Evolutionary conservation across 1,284 basidiomycete species (phyloP).

Genomic region (Apiotrichum porosum): DNA sequence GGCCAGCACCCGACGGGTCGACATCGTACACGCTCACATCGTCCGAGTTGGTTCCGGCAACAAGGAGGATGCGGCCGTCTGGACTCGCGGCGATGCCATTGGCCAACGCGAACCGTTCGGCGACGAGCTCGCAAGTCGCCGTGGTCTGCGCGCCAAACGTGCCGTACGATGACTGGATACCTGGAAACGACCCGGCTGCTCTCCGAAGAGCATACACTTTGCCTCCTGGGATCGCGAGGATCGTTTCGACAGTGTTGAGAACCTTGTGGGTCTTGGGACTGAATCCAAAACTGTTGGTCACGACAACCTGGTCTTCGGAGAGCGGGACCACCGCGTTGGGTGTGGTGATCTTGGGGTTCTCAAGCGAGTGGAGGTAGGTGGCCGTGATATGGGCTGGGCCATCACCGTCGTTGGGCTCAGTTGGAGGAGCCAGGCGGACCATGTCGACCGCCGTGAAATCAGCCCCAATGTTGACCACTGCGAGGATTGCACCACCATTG

Average conservation of each 20-base stretch:
- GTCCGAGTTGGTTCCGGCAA: background rate
- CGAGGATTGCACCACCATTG: background rate
- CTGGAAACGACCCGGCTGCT: too few species aligned
- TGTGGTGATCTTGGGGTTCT: background rate
- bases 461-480: constrained; percentile 4
- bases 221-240: constrained; percentile 1
- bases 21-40: constrained; percentile 13
- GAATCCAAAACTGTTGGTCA: constrained; percentile 8
- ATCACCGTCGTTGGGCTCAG: background rate
- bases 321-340: constrained; percentile 10
- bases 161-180: too few species aligned
- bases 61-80: constrained; percentile 6
- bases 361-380: background rate
- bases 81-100: background rate
- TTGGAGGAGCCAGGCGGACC: constrained; percentile 1
- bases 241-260: constrained; percentile 2
- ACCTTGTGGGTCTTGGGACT: background rate
- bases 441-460: constrained; percentile 5
- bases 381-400: background rate
- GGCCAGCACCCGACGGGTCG: background rate
- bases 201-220: too few species aligned
- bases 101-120: background rate
- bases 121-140: background rate
- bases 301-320: constrained; percentile 4
- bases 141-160: background rate